Evolutionary conservation across 768 basidiomycete species (phyloP).

Genomic region (Kwoniella europaea): DNA sequence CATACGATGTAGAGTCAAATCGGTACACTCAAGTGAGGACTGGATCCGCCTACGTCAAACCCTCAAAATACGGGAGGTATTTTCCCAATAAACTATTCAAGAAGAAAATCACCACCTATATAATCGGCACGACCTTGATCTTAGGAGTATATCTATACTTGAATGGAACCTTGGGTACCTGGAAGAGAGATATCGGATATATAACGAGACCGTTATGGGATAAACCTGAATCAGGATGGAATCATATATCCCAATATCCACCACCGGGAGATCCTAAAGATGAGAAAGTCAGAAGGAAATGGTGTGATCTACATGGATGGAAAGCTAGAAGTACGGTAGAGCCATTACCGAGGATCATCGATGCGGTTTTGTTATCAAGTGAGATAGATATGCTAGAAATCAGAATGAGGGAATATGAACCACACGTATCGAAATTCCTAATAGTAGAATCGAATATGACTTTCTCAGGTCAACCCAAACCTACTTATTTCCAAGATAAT

Average conservation of each 20-base stretch:
- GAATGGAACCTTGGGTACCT: constrained; percentile 3
- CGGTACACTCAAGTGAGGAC: background rate
- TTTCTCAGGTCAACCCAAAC: constrained; percentile 37
- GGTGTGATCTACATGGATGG: constrained; percentile 34
- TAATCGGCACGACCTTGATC: background rate
- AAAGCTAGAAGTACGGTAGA: background rate
- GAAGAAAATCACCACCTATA: background rate
- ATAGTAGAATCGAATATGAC: constrained; percentile 41
- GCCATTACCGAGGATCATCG: constrained; percentile 18
- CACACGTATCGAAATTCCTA: constrained; percentile 33
- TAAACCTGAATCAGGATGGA: constrained; percentile 17
- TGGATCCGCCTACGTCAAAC: background rate
- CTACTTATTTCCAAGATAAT: constrained; percentile 30
- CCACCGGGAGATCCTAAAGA: background rate
- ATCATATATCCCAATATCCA: constrained; percentile 26
- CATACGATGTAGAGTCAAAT: constrained; percentile 2
- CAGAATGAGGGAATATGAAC: constrained; percentile 36
- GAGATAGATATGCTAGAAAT: constrained; percentile 49
- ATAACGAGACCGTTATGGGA: constrained; percentile 38
- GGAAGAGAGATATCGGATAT: constrained; percentile 33
- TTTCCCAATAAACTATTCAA: background rate
- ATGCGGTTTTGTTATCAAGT: constrained; percentile 38
- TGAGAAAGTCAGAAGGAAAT: constrained; percentile 1
- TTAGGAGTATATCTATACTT: background rate
- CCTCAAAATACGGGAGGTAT: background rate